Base-by-base conservation (phyloP, 805 yeast genomes). In the Candida ponderosae region DNA sequence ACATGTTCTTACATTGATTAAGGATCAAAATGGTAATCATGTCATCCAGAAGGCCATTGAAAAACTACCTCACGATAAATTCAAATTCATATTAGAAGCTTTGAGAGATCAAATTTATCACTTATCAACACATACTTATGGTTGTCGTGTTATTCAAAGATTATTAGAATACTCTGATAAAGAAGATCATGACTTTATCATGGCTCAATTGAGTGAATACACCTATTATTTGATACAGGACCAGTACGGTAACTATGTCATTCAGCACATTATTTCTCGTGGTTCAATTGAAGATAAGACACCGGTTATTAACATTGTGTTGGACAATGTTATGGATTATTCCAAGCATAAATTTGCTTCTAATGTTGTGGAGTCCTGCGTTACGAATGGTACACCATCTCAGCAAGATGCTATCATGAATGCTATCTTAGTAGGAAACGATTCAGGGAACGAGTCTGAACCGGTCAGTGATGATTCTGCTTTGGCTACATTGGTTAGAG, bases 311-410 rank as follows among this genome's bases (percentile, higher is more conserved):
- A 66, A 70, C 32, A 76, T 82, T 32, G 94, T 90, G 10, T 60
- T 77, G 24, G 79, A 79, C 20, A 72, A 78, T 16, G 79, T 86
- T 34, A 85, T 93, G 24, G 77, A 74, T 37, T 81, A 88, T 41
- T 85, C 96, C n/a, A 82, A 86, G 53, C 98, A 93, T 65, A 93
- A 93, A 62, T 93, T 88, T 66, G 97, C 98, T 2, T 87, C 96
- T 0, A 93, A 93, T 59, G 99, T 94, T 23, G 95, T 93, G 47
- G 99, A 93, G 59, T 88, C 86, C 57, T 85, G 96, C 50, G 85
- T 93, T 40, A 70, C 84, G 39, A 74, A 70, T 57, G 94, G 96
- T 33, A 68, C 74, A 15, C 58, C 63, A 8, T 65, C 61, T 6
- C 94, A 88, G 58, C 72, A 88, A 44, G 60, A 65, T 41, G 55